Base-by-base conservation (phyloP, 805 yeast species). In the Trichomonascus vanleenenianus region DNA sequence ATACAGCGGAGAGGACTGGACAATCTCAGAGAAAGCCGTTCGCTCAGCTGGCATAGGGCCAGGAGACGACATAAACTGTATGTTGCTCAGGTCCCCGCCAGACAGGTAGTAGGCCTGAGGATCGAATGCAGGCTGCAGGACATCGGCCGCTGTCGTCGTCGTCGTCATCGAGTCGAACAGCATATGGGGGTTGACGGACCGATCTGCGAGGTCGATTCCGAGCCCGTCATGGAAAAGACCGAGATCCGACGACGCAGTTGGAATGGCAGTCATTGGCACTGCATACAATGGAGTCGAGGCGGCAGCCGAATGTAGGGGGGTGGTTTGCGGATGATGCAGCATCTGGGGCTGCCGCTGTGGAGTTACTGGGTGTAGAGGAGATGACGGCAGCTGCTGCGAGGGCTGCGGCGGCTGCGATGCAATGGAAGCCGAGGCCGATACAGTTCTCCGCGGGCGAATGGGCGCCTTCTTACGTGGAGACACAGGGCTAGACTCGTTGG, bases 1-100 rank as follows among this genome's bases (percentile, higher is more conserved):
- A 34, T 34, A 34, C 20, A 34, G 16, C 11, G 38, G 38, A 20
- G 56, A 53, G 12, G 56, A 52, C 25, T 43, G 46, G 37, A 53
- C 46, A 42, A 52, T 47, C 32, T 47, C 34, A 16, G 53, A 49
- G 27, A 22, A 22, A 8, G 27, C 27, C 4, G 27, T 22, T 22
- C 27, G 27, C 8, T 22, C 27, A 22, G 27, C 27, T 22, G 27
- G 27, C 27, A 22, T 22, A 5, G 27, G 27, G 27, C 27, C 27
- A 5, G 27, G 27, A 8, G 27, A 22, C 4, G 27, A 22, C 27
- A 22, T 22, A 8, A 22, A 22, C 27, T 8, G 7, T 5, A 22
- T 22, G 27, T 4, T 5, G 8, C 8, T 22, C 7, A 22, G 27
- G 27, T 22, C 27, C 27, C 27, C 27, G 4, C 27, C 27, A 22